A percentile compares a stretch with the other conserved stretches of the same genome.
These are phyloP conservation scores for Lactifluus subvellereus DNA, from an alignment of 768 basidiomycete species.

Conservation along the genomic window DNA sequence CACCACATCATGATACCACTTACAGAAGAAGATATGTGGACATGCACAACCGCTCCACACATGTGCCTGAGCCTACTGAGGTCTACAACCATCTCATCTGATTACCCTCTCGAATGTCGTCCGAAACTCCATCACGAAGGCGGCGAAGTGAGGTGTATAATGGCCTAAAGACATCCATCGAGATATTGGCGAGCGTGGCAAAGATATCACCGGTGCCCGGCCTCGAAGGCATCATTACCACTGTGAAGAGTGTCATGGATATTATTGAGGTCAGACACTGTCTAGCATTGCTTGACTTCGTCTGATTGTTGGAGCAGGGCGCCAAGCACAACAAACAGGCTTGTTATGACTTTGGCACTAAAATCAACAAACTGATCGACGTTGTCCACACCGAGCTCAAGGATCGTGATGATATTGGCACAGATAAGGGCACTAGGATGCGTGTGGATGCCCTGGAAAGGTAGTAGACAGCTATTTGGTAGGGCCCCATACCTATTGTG, in stretches of 20 bases:
- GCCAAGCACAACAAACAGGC: conserved; percentile 22
- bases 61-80: not conserved
- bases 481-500: not conserved
- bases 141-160: conserved; percentile 11
- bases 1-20: not conserved
- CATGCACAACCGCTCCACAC: not conserved
- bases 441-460: conserved; percentile 11
- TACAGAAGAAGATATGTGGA: not conserved
- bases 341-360: conserved; percentile 15
- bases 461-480: not conserved
- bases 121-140: conserved; percentile 1
- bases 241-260: conserved; percentile 15
- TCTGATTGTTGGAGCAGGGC: conserved; percentile 1
- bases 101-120: not conserved
- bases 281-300: not conserved
- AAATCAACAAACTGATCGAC: conserved; percentile 13
- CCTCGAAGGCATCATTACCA: conserved; percentile 7
- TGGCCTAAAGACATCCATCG: conserved; percentile 10
- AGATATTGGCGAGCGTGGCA: not conserved
- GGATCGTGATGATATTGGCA: conserved; percentile 1
- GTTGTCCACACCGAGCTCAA: conserved; percentile 12
- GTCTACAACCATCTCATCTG: not conserved
- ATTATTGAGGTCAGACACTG: conserved; percentile 3
- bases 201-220: conserved; percentile 3
- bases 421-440: conserved; percentile 3